These are phyloP conservation scores for Phaeosphaeriaceae sp. DNA, from an alignment of 2,329 filamentous ascomycete species.

Conservation along the genomic window DNA sequence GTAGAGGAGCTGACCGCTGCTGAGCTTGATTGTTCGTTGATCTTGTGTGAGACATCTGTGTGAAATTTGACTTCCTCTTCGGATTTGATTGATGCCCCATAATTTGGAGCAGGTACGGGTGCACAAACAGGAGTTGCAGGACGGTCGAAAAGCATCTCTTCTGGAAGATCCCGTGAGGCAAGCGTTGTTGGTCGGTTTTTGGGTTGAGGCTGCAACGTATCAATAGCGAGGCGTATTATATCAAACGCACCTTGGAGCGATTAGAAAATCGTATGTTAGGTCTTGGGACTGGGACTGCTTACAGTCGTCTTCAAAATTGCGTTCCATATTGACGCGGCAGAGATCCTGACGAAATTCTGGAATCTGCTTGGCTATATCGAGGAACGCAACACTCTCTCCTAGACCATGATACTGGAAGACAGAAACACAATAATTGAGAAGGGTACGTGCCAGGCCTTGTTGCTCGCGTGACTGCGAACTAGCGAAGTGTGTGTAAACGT, in stretches of 20 bases:
- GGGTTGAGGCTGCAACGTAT: slow-evolving; percentile 2
- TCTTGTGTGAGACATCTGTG: background rate
- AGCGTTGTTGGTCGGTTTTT: slow-evolving; percentile 1
- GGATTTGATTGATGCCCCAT: background rate
- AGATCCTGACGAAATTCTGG: slow-evolving; percentile 51
- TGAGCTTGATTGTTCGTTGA: background rate
- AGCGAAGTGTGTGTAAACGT: slow-evolving; percentile 39
- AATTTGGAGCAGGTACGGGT: background rate
- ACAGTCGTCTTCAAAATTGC: slow-evolving; percentile 52
- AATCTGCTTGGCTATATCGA: slow-evolving; percentile 43
- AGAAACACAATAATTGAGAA: slow-evolving; percentile 53
- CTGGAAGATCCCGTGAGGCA: slow-evolving; percentile 14
- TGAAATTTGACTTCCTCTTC: background rate
- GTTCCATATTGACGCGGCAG: slow-evolving; percentile 45
- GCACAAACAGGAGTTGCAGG: background rate
- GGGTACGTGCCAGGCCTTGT: slow-evolving; percentile 44
- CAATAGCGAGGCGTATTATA: slow-evolving; percentile 19
- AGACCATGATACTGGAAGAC: slow-evolving; percentile 49
- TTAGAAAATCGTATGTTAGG: slow-evolving; percentile 3
- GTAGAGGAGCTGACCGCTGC: slow-evolving; percentile 2
- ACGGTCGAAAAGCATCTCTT: slow-evolving; percentile 11
- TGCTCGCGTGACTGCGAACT: slow-evolving; percentile 28
- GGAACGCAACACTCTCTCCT: slow-evolving; percentile 45
- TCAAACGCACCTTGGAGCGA: slow-evolving; percentile 16
- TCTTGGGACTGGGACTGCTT: slow-evolving; percentile 21